Base-by-base conservation (phyloP, 306 rosid genomes). In the Cajanus cajan region DNA sequence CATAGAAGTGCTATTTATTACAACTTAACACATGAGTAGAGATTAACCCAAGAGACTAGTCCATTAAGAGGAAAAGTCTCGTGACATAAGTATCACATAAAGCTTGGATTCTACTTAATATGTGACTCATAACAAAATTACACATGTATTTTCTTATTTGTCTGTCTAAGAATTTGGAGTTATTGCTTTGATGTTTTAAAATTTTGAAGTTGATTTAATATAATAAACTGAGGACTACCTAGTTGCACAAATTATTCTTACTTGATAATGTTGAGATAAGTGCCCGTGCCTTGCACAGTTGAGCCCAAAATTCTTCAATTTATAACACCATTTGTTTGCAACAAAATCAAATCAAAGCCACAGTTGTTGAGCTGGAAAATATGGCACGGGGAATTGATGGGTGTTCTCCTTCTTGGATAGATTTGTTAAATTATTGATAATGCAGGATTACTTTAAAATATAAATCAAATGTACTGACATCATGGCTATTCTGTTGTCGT, bases 161-260 rank as follows among this genome's bases (percentile, higher is more conserved):
- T 70, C 71, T 34, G 41, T 40, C 36, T 16, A 59, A 36, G 28
- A 54, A 37, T 41, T 52, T 73, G 59, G 15, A 58, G 39, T 68
- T 25, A 48, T 76, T 69, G 44, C 25, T 57, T 44, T 37, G 58
- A 45, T 63, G 14, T 47, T 69, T 43, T 82, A 45, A 21, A 51
- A 71, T 22, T 51, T 24, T 41, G 52, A 77, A 52, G 45, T 12
- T 13, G 50, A 18, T 25, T 72, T 36, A 39, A 52, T 71, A 18
- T 44, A 54, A 24, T 18, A 64, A 74, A 68, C 39, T 65, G 37
- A 44, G 73, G 55, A 57, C 68, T 67, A 24, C 52, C 12, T 8
- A 19, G 45, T 74, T 58, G 74, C 54, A 7, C 80, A 39, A 66
- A 48, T 33, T 37, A 40, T 50, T 74, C 14, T 50, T 59, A 28